These are phyloP conservation scores for Phlebopus sp. DNA, from an alignment of 1,284 basidiomycete species.

Conservation along the genomic window DNA sequence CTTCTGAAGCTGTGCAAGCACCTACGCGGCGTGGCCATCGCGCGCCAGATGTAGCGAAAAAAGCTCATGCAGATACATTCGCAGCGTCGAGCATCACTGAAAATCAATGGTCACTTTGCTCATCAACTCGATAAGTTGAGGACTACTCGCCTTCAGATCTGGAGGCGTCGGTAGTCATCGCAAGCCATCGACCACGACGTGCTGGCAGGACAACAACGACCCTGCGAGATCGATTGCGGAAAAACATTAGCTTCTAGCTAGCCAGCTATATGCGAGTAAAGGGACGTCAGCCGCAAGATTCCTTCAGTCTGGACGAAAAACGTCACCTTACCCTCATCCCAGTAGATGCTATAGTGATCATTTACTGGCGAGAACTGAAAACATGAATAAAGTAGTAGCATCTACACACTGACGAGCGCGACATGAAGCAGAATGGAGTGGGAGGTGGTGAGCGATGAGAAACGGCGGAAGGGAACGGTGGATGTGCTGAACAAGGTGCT, in stretches of 20 bases:
- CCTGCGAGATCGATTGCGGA: background rate
- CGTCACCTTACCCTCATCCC: slow-evolving; percentile 29
- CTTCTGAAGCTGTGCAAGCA: slow-evolving; percentile 22
- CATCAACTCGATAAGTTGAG: slow-evolving; percentile 15
- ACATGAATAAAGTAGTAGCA: background rate
- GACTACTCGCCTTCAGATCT: slow-evolving; percentile 10
- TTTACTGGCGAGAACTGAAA: background rate
- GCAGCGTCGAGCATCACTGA: background rate
- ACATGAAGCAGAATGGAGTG: slow-evolving; percentile 16
- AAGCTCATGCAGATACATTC: slow-evolving; percentile 1
- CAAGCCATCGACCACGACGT: slow-evolving; percentile 18
- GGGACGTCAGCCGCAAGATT: slow-evolving; percentile 9
- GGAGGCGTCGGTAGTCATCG: slow-evolving; percentile 13
- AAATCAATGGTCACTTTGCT: slow-evolving; percentile 15
- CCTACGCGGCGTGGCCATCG: slow-evolving; percentile 1
- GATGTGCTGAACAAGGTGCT: slow-evolving; percentile 34
- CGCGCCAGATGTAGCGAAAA: background rate
- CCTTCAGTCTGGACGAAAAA: slow-evolving; percentile 8
- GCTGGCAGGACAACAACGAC: slow-evolving; percentile 8
- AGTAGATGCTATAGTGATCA: slow-evolving; percentile 3
- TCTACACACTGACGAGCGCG: background rate
- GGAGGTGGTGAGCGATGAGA: slow-evolving; percentile 28
- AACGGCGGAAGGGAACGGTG: slow-evolving; percentile 27
- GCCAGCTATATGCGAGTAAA: background rate
- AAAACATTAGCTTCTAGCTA: background rate